A percentile compares a stretch with the other conserved stretches of the same genome.
Conservation (phyloP, 495 filamentous ascomycete species). For the Penicillium paradoxum region DNA sequence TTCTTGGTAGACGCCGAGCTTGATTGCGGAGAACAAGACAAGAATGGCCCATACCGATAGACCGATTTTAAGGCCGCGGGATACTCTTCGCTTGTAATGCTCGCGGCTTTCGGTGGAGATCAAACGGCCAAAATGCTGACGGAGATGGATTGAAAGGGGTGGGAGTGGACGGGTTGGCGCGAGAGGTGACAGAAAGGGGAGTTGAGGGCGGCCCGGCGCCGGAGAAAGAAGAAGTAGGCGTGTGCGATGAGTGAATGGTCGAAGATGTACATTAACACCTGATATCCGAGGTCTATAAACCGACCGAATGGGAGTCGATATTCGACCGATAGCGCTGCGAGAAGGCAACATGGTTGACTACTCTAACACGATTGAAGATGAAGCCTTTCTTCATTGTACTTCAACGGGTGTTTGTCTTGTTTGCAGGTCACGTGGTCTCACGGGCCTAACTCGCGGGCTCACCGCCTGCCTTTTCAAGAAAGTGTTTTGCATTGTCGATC, state of each 20-base stretch:
- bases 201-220: slow-evolving; percentile 59
- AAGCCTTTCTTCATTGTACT: neutral
- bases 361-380: neutral
- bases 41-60: slow-evolving; percentile 51
- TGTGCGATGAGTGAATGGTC: slow-evolving; percentile 47
- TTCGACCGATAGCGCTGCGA: slow-evolving; percentile 24
- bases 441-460: neutral
- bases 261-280: slow-evolving; percentile 13
- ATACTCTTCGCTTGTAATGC: slow-evolving; percentile 60
- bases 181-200: slow-evolving; percentile 68
- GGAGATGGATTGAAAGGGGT: slow-evolving; percentile 38
- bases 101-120: slow-evolving; percentile 71
- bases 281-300: slow-evolving; percentile 5
- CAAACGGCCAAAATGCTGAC: slow-evolving; percentile 58
- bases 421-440: slow-evolving; percentile 9
- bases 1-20: slow-evolving; percentile 60
- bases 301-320: slow-evolving; percentile 23
- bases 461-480: too few relatives aligned
- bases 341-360: slow-evolving; percentile 19
- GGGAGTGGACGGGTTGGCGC: slow-evolving; percentile 32
- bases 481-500: too few relatives aligned
- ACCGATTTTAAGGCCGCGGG: slow-evolving; percentile 53
- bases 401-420: slow-evolving; percentile 10
- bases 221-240: slow-evolving; percentile 46
- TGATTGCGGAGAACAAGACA: slow-evolving; percentile 47